phyloP scores from a whole-genome alignment of 2,329 filamentous ascomycete species.

The Penicillium sumatraense region DNA sequence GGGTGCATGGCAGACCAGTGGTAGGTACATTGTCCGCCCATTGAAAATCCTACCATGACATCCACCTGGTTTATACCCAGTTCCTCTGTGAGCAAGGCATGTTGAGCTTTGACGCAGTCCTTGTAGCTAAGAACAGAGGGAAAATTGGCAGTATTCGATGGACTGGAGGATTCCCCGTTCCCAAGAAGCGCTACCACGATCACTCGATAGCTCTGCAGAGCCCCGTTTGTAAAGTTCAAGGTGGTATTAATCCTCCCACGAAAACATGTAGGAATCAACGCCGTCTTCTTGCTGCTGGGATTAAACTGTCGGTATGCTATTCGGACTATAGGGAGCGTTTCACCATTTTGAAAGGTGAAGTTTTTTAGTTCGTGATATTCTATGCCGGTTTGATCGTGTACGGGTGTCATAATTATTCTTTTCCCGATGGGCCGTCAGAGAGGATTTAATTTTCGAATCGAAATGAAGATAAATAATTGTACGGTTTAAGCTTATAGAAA shows the following conservation, averaged over 20 bases:
- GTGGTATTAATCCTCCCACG: constrained; percentile 57
- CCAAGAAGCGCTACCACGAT: constrained; percentile 54
- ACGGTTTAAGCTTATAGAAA: background rate
- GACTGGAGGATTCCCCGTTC: constrained; percentile 54
- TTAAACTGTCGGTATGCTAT: constrained; percentile 52
- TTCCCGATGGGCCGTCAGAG: too few relatives aligned
- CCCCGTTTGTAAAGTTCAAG: constrained; percentile 51
- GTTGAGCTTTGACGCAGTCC: constrained; percentile 51
- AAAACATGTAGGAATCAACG: constrained; percentile 61
- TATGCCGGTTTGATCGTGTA: constrained; percentile 30
- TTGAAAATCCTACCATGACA: constrained; percentile 54
- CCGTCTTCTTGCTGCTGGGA: constrained; percentile 41
- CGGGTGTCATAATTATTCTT: background rate
- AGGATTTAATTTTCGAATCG: too few relatives aligned
- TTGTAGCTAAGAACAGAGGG: constrained; percentile 46
- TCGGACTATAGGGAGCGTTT: constrained; percentile 34
- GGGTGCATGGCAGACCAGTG: constrained; percentile 54
- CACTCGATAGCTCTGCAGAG: constrained; percentile 48
- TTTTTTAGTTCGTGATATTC: constrained; percentile 39
- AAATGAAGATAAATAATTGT: background rate
- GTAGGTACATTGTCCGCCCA: constrained; percentile 56
- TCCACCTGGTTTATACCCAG: constrained; percentile 43
- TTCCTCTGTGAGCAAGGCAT: constrained; percentile 43
- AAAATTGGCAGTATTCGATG: constrained; percentile 51
- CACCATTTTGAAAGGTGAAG: constrained; percentile 46